Conservation (phyloP, 306 rosid genomes). For the Pueraria montana region DNA sequence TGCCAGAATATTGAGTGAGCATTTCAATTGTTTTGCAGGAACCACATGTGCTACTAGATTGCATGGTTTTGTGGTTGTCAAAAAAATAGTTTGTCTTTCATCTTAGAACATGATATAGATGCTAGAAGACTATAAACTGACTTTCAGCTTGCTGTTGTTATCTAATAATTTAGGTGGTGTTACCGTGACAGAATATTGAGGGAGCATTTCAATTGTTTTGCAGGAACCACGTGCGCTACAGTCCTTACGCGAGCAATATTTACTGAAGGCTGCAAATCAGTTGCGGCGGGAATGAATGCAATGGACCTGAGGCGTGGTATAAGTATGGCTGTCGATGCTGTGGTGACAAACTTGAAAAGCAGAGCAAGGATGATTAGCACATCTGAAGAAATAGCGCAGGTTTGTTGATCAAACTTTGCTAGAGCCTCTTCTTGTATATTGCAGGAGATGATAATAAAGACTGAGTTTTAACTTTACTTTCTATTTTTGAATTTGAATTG, state of each 20-base stretch:
- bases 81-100: not conserved
- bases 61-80: constrained; percentile 2
- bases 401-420: constrained; percentile 42
- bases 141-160: not conserved
- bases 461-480: constrained; percentile 6
- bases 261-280: constrained; percentile 96
- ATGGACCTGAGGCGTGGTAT: constrained; percentile 98
- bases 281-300: constrained; percentile 98
- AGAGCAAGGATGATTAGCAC: constrained; percentile 95
- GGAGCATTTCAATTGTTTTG: constrained; percentile 33
- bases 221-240: constrained; percentile 98
- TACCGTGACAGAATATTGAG: not conserved
- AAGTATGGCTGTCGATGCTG: constrained; percentile 87
- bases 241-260: constrained; percentile 89
- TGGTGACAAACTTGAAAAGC: constrained; percentile 91
- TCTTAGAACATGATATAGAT: not conserved
- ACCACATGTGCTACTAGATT: no score
- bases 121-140: not conserved
- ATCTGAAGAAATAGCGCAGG: constrained; percentile 98
- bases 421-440: not conserved
- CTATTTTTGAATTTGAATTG: not conserved
- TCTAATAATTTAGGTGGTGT: constrained; percentile 7
- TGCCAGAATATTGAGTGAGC: no score
- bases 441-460: not conserved
- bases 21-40: no score